Base-by-base conservation (phyloP, 2,329 filamentous ascomycete species). In the Chaetomium strumarium region DNA sequence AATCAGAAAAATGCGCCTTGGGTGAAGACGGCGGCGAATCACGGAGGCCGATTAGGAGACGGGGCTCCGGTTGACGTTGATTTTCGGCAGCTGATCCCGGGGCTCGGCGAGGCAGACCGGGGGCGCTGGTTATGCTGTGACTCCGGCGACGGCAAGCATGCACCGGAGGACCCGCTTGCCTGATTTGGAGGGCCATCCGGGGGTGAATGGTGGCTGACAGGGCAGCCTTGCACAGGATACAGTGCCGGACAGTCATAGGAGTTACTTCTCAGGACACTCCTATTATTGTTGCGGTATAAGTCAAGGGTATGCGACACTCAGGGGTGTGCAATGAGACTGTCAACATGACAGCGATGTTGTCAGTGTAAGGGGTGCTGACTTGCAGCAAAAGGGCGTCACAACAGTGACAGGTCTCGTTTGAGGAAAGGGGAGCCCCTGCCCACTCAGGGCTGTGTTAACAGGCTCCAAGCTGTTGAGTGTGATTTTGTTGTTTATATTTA, bases 11-110 rank as follows among this genome's bases (percentile, higher is more conserved):
- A 20, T 40, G 17, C n/a, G 13, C 33, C 36, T 5, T 12, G 17
- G 24, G 6, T 14, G 29, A 31, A 20, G 31, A 2, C 24, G 14
- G 20, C 46, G 40, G 51, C 36, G 36, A 46, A 49, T 46, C 3
- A 24, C 34, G 46, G 46, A 30, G 39, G 30, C 5, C 33, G 45
- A 44, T 45, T 33, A 1, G 11, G 37, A 10, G 7, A n/a, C n/a
- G 16, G 38, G 34, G 33, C 13, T 11, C 11, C 33, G 45, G 10
- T 2, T 41, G 40, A 12, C 19, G 46, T 53, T 49, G 20, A 41
- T 49, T 49, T 49, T 49, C 39, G 29, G 46, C 12, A 29, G 17
- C 41, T 44, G 39, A 29, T 43, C 24, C 24, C 44, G 44, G 44
- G 11, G 3, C 33, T n/a, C 17, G 34, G 38, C 11, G 4, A 20